Percentiles rank a stretch among this genome's conserved stretches.
These are phyloP conservation scores for Scleromitrula shiraiana DNA, from an alignment of 2,329 filamentous ascomycete species.

Conservation along the genomic window DNA sequence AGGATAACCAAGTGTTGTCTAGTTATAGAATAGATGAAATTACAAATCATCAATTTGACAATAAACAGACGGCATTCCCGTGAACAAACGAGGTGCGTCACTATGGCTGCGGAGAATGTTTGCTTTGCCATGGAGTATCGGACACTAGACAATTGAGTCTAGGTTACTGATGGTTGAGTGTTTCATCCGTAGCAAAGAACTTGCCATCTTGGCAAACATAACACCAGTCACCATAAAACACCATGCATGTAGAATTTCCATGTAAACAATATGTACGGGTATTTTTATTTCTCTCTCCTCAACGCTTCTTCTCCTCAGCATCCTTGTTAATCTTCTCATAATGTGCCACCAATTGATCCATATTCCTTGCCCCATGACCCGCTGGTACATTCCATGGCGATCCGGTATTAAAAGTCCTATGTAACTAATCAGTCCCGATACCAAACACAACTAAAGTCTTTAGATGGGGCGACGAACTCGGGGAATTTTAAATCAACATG, in stretches of 20 bases:
- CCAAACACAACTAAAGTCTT: background rate
- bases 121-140: too few species aligned
- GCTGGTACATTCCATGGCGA: conserved; percentile 57
- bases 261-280: conserved; percentile 12
- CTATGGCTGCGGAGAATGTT: too few species aligned
- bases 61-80: too few species aligned
- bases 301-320: conserved; percentile 44
- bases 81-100: too few species aligned
- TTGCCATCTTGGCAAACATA: conserved; percentile 5
- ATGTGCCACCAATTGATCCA: conserved; percentile 53
- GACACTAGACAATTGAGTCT: too few species aligned
- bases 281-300: conserved; percentile 8
- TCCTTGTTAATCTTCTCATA: conserved; percentile 51
- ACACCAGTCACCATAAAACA: background rate
- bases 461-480: conserved; percentile 54
- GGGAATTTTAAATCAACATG: conserved; percentile 50
- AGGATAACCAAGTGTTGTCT: too few species aligned
- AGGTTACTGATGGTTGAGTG: too few species aligned
- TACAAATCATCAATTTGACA: too few species aligned
- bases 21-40: too few species aligned
- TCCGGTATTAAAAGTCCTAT: conserved; percentile 55
- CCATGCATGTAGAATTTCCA: conserved; percentile 2
- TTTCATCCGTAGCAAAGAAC: too few species aligned
- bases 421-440: background rate
- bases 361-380: conserved; percentile 47